Percentiles rank a stretch among this genome's conserved stretches.
phyloP scores from a whole-genome alignment of 176 grass and related monocot genomes.

The Triticum dicoccoides region DNA sequence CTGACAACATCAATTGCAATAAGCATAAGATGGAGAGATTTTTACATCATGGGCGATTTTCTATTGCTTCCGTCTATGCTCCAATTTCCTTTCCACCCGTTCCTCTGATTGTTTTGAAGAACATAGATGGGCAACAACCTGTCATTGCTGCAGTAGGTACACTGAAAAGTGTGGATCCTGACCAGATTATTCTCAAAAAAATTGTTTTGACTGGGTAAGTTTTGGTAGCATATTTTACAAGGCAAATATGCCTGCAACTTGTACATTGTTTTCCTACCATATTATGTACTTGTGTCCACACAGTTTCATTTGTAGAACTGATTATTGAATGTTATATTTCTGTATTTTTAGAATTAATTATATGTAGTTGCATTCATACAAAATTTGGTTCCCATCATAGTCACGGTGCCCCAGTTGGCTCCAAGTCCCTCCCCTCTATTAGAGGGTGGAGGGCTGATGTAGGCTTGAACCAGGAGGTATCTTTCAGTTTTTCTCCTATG shows the following conservation, averaged over 20 bases:
- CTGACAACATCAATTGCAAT: constrained; percentile 86
- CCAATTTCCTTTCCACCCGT: constrained; percentile 73
- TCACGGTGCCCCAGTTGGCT: too few relatives aligned
- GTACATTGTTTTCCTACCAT: background rate
- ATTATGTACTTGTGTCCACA: background rate
- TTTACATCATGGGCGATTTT: constrained; percentile 90
- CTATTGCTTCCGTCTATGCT: constrained; percentile 80
- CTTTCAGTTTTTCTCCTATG: too few relatives aligned
- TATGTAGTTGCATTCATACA: background rate
- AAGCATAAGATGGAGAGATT: constrained; percentile 99
- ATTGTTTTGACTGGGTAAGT: constrained; percentile 92
- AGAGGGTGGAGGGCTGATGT: too few relatives aligned
- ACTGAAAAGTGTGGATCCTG: constrained; percentile 77
- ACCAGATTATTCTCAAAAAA: constrained; percentile 88
- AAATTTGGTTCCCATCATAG: too few relatives aligned
- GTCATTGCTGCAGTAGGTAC: constrained; percentile 73
- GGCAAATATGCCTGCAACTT: background rate
- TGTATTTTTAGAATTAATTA: background rate
- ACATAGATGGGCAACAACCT: constrained; percentile 56
- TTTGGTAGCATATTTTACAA: constrained; percentile 24
- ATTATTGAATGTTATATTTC: background rate
- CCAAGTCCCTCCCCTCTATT: too few relatives aligned
- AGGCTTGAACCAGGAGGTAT: too few relatives aligned
- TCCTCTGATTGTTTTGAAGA: constrained; percentile 84
- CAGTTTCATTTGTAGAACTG: background rate